These are phyloP conservation scores for Lactarius akahatsu DNA, from an alignment of 768 basidiomycete genomes.

Conservation along the genomic window DNA sequence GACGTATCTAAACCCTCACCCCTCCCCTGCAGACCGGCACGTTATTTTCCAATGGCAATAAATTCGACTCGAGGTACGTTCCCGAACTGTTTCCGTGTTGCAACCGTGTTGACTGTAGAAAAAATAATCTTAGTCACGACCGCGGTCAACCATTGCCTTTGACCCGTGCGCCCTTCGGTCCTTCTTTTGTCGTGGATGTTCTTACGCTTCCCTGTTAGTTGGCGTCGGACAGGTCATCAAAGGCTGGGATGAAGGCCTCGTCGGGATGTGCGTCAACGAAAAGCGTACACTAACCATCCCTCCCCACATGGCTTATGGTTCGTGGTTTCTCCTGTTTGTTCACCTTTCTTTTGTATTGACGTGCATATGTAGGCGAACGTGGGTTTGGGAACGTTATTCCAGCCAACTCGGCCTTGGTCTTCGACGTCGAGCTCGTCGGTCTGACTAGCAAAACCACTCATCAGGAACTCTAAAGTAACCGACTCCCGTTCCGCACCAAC, in stretches of 20 bases:
- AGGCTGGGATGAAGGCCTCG: conserved; percentile 82
- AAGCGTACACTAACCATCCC: conserved; percentile 91
- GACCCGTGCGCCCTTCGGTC: conserved; percentile 53
- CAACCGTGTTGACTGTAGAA: background rate
- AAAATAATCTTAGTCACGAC: conserved; percentile 52
- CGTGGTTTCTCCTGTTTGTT: conserved; percentile 33
- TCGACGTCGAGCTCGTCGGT: conserved; percentile 80
- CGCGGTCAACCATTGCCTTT: conserved; percentile 74
- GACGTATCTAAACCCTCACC: background rate
- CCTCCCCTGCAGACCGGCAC: conserved; percentile 65
- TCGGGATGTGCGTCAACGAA: conserved; percentile 84
- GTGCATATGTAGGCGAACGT: conserved; percentile 52
- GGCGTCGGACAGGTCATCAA: conserved; percentile 79
- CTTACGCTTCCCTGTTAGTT: conserved; percentile 43
- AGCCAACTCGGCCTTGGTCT: conserved; percentile 73
- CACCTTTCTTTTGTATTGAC: background rate
- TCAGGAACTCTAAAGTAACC: conserved; percentile 51
- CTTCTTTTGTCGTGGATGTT: background rate
- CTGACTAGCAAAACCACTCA: conserved; percentile 45
- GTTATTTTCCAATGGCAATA: conserved; percentile 67
- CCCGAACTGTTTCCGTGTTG: background rate
- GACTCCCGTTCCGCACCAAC: background rate
- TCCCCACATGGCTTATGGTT: conserved; percentile 76
- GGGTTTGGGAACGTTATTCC: conserved; percentile 81
- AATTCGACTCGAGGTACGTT: conserved; percentile 86